Evolutionary conservation across 495 filamentous ascomycete species (phyloP).

Genomic region (Venustampulla echinocandica): DNA sequence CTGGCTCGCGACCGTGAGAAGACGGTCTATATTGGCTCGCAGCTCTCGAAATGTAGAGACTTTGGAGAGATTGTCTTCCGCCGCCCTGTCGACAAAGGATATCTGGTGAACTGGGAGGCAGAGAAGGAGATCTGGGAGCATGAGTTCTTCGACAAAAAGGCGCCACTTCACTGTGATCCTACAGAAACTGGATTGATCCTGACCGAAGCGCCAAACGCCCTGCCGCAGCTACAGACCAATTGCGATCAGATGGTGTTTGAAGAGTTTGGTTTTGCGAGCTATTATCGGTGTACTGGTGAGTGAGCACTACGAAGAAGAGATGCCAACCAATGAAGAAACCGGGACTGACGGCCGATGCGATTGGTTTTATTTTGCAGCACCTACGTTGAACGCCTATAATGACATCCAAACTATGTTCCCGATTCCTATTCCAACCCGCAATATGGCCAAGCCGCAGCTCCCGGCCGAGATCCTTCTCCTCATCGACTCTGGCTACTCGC

Average conservation of each 20-base stretch:
- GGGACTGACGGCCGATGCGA: no score
- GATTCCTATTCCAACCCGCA: conserved; percentile 30
- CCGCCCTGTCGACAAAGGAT: conserved; percentile 91
- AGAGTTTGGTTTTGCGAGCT: conserved; percentile 89
- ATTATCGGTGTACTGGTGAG: conserved; percentile 65
- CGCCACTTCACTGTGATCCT: conserved; percentile 60
- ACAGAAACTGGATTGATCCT: conserved; percentile 73
- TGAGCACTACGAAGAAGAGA: conserved; percentile 1
- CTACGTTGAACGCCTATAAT: conserved; percentile 78
- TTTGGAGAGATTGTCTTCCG: conserved; percentile 85
- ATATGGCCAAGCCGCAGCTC: conserved; percentile 30
- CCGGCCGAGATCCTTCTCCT: conserved; percentile 79
- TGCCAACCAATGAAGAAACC: no score
- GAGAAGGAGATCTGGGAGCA: conserved; percentile 95
- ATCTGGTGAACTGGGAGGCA: conserved; percentile 91
- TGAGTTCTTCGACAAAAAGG: conserved; percentile 72
- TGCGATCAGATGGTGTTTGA: conserved; percentile 97
- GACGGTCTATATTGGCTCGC: conserved; percentile 67
- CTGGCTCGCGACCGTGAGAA: conserved; percentile 75
- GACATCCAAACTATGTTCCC: conserved; percentile 59
- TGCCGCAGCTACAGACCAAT: conserved; percentile 71
- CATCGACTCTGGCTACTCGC: conserved; percentile 86
- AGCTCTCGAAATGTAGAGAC: conserved; percentile 73
- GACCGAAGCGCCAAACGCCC: conserved; percentile 84
- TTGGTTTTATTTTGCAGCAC: no score